Conservation (phyloP, 208 protist genomes). For the Trypanosoma rangeli region DNA sequence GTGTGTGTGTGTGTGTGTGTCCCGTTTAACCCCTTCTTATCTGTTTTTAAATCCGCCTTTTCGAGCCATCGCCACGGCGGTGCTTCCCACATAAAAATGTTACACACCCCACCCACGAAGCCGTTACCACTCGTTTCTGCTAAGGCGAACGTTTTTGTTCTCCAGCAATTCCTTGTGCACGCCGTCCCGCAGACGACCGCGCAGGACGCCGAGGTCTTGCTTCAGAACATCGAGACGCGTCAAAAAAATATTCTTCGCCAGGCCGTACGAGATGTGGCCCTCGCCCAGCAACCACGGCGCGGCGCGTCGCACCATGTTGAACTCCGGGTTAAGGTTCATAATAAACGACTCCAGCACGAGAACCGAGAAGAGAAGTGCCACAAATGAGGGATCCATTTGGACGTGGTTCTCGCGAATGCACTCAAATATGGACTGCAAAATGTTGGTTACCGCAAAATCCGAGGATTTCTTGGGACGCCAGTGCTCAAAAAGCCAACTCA, state of each 20-base stretch:
- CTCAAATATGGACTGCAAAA: constrained; percentile 87
- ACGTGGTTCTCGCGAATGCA: constrained; percentile 73
- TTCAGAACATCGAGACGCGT: constrained; percentile 59
- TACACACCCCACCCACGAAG: not conserved
- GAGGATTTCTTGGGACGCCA: constrained; percentile 73
- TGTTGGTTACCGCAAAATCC: constrained; percentile 74
- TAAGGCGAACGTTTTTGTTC: constrained; percentile 49
- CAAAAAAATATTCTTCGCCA: constrained; percentile 82
- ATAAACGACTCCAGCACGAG: constrained; percentile 92
- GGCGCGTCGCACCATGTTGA: constrained; percentile 90
- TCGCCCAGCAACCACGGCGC: constrained; percentile 88
- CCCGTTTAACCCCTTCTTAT: not conserved
- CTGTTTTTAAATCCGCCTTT: not conserved
- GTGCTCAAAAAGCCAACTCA: constrained; percentile 62
- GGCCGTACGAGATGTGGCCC: constrained; percentile 77
- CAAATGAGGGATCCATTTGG: constrained; percentile 89
- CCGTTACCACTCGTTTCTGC: constrained; percentile 11
- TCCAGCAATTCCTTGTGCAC: constrained; percentile 42
- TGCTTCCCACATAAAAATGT: not conserved
- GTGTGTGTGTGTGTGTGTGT: not conserved
- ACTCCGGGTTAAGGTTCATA: constrained; percentile 90
- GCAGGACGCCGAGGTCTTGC: constrained; percentile 54
- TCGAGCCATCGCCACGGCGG: not conserved
- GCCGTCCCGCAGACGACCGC: constrained; percentile 59
- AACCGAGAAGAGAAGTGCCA: constrained; percentile 89